Evolutionary conservation across 148 eudicot genomes (phyloP), one percentile per base, ranked within the genome.

Genomic region (Vaccinium myrtillus): DNA sequence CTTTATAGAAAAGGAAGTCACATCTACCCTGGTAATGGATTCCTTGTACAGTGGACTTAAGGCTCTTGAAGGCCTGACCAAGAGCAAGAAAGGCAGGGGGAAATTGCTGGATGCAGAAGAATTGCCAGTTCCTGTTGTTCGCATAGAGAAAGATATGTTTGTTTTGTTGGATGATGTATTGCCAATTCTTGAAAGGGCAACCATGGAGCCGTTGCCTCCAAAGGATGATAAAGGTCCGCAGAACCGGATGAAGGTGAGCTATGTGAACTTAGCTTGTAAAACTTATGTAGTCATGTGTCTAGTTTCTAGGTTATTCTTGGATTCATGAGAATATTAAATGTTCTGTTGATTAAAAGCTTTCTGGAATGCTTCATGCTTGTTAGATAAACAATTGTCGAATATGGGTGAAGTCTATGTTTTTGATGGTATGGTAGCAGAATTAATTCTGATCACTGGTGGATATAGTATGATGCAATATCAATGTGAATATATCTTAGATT

Each of bases 211-310:
- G 2, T 91, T 93, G 91, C 99, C 98, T 61, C 97, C 97, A 5
- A 96, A 96, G 85, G 99, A 96, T 85, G 99, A 96, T 67, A 96
- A 96, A 84, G 98, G 95, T 85, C 99, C 98, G 84, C 99, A 94
- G 87, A 96, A 96, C 85, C 99, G 98, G 87, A 93, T 91, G 46
- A 94, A 96, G 95, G 99, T 94, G 83, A 90, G 97, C 83, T 48
- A 48, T 1, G 19, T 77, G 76, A 76, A 61, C 43, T 13, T 76
- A 43, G 18, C 30, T 71, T 6, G 65, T 25, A 50, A 30, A 48
- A 55, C 32, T 81, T 50, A 49, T 5, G 46, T 19, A 51, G 30
- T 9, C 2, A 2, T 67, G 8, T 50, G 3, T 18, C 8, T 82
- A 23, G 11, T 67, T 36, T 65, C 56, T 27, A 15, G 39, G 18